Evolutionary conservation across 2,329 filamentous ascomycete species (phyloP).

Genomic region (Diatrype stigma): DNA sequence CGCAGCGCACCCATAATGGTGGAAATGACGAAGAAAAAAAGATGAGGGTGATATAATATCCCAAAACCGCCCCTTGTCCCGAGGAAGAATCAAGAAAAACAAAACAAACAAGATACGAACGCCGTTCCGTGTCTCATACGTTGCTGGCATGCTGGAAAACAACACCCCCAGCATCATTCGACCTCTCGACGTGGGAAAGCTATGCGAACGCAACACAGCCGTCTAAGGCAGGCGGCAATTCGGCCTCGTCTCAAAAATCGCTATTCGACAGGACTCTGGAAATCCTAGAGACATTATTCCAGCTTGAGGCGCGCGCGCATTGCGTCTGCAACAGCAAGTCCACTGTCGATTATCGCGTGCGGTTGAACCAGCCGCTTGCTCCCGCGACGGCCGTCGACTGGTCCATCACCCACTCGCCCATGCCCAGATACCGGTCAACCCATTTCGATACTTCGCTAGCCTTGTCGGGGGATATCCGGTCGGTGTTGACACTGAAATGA

Average conservation of each 20-base stretch:
- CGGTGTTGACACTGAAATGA: slow-evolving; percentile 80
- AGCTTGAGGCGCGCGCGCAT: too few relatives aligned
- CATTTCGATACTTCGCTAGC: slow-evolving; percentile 80
- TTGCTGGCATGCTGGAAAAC: not conserved
- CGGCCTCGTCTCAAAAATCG: too few relatives aligned
- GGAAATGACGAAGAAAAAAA: not conserved
- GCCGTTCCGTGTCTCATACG: not conserved
- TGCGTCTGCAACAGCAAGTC: not conserved
- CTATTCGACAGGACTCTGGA: too few relatives aligned
- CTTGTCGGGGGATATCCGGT: slow-evolving; percentile 74
- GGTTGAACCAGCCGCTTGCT: slow-evolving; percentile 85
- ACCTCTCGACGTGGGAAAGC: too few relatives aligned
- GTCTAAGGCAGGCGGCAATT: too few relatives aligned
- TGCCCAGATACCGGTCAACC: slow-evolving; percentile 89
- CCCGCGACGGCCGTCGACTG: slow-evolving; percentile 90
- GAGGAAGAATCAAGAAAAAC: not conserved
- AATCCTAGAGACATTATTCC: too few relatives aligned
- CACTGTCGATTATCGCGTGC: slow-evolving; percentile 66
- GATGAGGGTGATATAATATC: not conserved
- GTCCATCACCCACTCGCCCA: slow-evolving; percentile 98
- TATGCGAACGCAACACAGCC: too few relatives aligned
- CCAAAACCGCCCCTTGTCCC: not conserved
- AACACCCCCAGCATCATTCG: not conserved
- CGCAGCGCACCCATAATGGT: too few relatives aligned
- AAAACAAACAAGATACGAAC: not conserved